Percentiles rank a stretch among this genome's conserved stretches.
Conservation (phyloP, 345 rosid genomes). For the Brassica napus region Da-Ae NC_063444.1:47956501-47957000, state of each 20-base stretch:
- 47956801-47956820: not conserved
- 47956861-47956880: conserved; percentile 10
- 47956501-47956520: no score
- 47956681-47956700: no score
- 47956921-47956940: not conserved
- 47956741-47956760: not conserved
- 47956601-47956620: no score
- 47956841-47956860: not conserved
- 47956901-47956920: not conserved
- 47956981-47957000: not conserved
- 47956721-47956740: not conserved
- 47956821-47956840: not conserved
- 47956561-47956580: no score
- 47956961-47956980: not conserved
- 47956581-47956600: no score
- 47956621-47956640: no score
- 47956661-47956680: no score
- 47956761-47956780: not conserved
- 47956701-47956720: not conserved
- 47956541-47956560: no score
- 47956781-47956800: not conserved
- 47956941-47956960: not conserved
- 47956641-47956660: not conserved
- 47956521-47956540: no score
- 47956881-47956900: conserved; percentile 8